phyloP scores from a whole-genome alignment of 2,329 filamentous ascomycete genomes.

The Zymoseptoria brevis region DNA sequence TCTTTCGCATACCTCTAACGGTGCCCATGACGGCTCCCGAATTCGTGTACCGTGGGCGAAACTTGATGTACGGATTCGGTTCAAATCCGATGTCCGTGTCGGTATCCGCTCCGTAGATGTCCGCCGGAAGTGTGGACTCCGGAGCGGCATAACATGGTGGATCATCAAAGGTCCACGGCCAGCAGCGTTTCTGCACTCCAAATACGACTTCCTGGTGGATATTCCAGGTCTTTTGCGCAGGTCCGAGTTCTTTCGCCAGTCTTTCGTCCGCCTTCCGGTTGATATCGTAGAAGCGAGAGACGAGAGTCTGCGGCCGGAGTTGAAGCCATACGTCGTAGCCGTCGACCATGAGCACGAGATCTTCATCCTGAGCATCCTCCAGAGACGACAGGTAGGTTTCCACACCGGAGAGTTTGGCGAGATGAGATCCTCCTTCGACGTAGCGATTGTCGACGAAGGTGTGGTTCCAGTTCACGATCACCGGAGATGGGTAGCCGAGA shows the following conservation, averaged over 20 bases:
- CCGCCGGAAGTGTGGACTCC: slow-evolving; percentile 15
- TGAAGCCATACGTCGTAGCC: slow-evolving; percentile 59
- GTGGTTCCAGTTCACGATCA: slow-evolving; percentile 20
- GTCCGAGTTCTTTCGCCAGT: slow-evolving; percentile 33
- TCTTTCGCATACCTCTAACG: slow-evolving; percentile 19
- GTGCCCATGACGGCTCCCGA: slow-evolving; percentile 39
- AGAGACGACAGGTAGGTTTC: slow-evolving; percentile 19
- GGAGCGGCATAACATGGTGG: slow-evolving; percentile 26
- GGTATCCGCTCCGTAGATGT: slow-evolving; percentile 28
- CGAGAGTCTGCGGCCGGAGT: slow-evolving; percentile 54
- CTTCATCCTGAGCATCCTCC: slow-evolving; percentile 27
- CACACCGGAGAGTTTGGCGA: slow-evolving; percentile 23
- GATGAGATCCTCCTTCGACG: slow-evolving; percentile 27
- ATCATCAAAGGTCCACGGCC: slow-evolving; percentile 21
- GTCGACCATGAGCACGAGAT: slow-evolving; percentile 57
- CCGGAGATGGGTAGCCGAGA: slow-evolving; percentile 20
- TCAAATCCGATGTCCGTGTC: slow-evolving; percentile 29
- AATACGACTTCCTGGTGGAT: slow-evolving; percentile 42
- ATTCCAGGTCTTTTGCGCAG: slow-evolving; percentile 19
- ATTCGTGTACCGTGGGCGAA: slow-evolving; percentile 33
- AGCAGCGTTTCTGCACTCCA: slow-evolving; percentile 26
- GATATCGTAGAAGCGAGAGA: slow-evolving; percentile 38
- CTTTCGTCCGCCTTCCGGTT: slow-evolving; percentile 37
- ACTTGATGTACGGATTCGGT: slow-evolving; percentile 28
- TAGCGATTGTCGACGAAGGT: slow-evolving; percentile 10